Evolutionary conservation across 2,329 filamentous ascomycete genomes (phyloP), one percentile per base, ranked within the genome.

Genomic region (Beauveria caledonica): DNA sequence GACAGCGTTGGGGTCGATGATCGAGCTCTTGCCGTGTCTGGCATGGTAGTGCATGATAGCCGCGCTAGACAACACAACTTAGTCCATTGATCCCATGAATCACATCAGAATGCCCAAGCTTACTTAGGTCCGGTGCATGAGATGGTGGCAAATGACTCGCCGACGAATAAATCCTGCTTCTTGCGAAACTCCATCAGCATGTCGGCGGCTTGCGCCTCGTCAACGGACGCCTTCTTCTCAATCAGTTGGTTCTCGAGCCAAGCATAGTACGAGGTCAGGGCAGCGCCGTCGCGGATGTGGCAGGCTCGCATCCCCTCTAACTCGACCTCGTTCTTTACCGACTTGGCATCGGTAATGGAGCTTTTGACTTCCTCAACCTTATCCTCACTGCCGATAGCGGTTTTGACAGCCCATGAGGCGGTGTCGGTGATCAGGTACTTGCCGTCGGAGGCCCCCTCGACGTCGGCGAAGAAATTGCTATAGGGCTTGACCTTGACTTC

Each of bases 11-110:
- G 91, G 90, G 66, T 99, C 91, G 66, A 99, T 91, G 29, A 83
- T 77, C 9, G 92, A 84, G 74, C 93, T 97, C 64, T 81, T 87
- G 21, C 89, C 91, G 60, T 83, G 85, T 70, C 96, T 90, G 0
- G 94, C 92, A 66, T 88, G 89, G 78, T 99, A 99, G 72, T 99
- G 94, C 61, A 99, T 99, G 13, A 99, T 84, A 5, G 94, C 94
- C 61, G 92, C 94, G 71, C 94, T 96, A 42, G 65, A 19, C 62
- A 21, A 62, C 44, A 62, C 44, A 50, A 50, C 33, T 66, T 15
- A 62, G 66, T 36, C 46, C 21, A 52, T 36, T 25, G 23, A 2
- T 57, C 36, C 46, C 13, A 2, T 42, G 8, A 8, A 19, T 36
- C 33, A 36, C 33, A 36, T 36, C 11, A 15, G 13, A 13, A 5